phyloP scores from a whole-genome alignment of 805 yeast species.

The Wickerhamiella brachini region DNA sequence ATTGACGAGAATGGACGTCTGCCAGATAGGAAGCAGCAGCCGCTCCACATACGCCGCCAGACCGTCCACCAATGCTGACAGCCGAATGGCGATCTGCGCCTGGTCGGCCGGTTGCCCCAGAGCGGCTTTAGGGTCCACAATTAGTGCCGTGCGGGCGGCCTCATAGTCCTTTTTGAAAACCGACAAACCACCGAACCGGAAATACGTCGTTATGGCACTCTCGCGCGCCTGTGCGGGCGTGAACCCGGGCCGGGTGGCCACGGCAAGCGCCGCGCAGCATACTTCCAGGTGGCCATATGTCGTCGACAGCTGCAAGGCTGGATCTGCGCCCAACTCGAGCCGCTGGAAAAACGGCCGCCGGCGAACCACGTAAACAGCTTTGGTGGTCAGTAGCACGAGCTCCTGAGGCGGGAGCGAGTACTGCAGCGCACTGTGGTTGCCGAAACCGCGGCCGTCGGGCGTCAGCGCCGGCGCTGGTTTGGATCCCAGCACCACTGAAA shows the following conservation, averaged over 20 bases:
- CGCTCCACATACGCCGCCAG: conserved; percentile 67
- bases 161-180: conserved; percentile 15
- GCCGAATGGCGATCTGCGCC: conserved; percentile 35
- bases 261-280: conserved; percentile 74
- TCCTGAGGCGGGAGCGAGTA: conserved; percentile 52
- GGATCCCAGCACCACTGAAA: conserved; percentile 58
- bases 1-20: conserved; percentile 42
- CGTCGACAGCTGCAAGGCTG: conserved; percentile 47
- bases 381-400: conserved; percentile 70
- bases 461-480: conserved; percentile 55
- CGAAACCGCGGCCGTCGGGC: conserved; percentile 57
- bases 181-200: conserved; percentile 20
- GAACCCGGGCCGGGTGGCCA: conserved; percentile 58
- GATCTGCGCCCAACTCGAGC: conserved; percentile 52
- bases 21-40: conserved; percentile 70
- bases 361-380: conserved; percentile 62
- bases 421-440: conserved; percentile 78
- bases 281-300: conserved; percentile 83
- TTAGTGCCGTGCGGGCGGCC: conserved; percentile 8
- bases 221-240: conserved; percentile 29
- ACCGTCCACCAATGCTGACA: conserved; percentile 88
- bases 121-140: conserved; percentile 6
- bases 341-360: conserved; percentile 71
- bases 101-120: conserved; percentile 13
- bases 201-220: conserved; percentile 13